These are phyloP conservation scores for Cercospora beticola DNA, from an alignment of 2,329 filamentous ascomycete species.

Conservation along the genomic window DNA sequence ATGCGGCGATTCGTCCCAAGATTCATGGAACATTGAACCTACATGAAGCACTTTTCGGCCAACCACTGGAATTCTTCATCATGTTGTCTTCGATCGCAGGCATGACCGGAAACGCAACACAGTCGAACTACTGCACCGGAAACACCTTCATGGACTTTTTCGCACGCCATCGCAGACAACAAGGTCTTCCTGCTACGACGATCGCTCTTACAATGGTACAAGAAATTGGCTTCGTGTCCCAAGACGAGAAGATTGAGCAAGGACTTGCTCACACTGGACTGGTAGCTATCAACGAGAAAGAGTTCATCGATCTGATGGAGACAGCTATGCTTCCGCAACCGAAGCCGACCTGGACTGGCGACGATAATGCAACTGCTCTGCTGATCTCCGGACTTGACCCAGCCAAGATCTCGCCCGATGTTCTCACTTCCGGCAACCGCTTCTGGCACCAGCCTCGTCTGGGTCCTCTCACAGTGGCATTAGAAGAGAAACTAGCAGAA, in stretches of 20 bases:
- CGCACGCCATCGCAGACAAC: constrained; percentile 1
- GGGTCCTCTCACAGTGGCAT: neutral
- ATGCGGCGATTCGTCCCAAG: neutral
- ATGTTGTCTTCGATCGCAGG: neutral
- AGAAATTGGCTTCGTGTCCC: neutral
- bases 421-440: neutral
- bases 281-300: neutral
- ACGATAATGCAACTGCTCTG: neutral
- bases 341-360: neutral
- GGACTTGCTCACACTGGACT: neutral
- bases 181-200: constrained; percentile 23
- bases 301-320: neutral
- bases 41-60: neutral
- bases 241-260: neutral
- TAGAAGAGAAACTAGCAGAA: neutral
- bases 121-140: constrained; percentile 36
- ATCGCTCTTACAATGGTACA: constrained; percentile 28
- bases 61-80: neutral
- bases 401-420: neutral
- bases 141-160: constrained; percentile 28
- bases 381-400: neutral
- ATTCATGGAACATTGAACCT: neutral
- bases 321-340: neutral
- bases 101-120: constrained; percentile 28
- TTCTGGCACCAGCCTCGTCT: neutral